These are phyloP conservation scores for Stevia rebaudiana DNA, from an alignment of 140 eudicot species.

Conservation along the genomic window DNA sequence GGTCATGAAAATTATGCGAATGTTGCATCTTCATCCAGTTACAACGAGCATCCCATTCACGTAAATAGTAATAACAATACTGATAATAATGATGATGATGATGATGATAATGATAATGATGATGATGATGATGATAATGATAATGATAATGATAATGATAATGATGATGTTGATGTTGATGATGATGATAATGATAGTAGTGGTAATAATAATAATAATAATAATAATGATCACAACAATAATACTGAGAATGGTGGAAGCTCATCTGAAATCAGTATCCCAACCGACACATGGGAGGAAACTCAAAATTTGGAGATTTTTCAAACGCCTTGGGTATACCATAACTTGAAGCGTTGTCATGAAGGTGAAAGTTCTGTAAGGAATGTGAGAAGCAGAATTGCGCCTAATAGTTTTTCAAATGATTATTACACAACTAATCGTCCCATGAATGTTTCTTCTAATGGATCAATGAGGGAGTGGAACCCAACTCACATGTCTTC, in stretches of 20 bases:
- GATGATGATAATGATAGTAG: not conserved
- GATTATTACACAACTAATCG: conserved; percentile 27
- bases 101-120: not conserved
- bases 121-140: too few species aligned
- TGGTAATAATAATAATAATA: not conserved
- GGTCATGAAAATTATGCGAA: conserved; percentile 37
- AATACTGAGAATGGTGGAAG: conserved; percentile 30
- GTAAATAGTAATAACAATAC: conserved; percentile 28
- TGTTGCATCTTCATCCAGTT: conserved; percentile 45
- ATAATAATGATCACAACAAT: not conserved
- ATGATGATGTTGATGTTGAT: too few species aligned
- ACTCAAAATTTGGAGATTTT: conserved; percentile 29
- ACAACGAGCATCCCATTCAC: conserved; percentile 26
- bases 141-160: too few species aligned
- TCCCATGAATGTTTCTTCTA: conserved; percentile 33
- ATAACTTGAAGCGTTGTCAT: conserved; percentile 22
- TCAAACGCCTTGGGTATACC: conserved; percentile 38
- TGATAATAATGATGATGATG: conserved; percentile 11
- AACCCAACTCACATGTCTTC: conserved; percentile 20
- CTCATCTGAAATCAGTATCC: conserved; percentile 34
- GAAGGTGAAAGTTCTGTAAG: conserved; percentile 40
- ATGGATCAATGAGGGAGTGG: conserved; percentile 41
- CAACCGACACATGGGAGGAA: conserved; percentile 43
- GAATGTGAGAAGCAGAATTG: conserved; percentile 54
- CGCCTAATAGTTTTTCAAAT: conserved; percentile 27